Conservation (phyloP, 805 yeast genomes). For the Metschnikowia corniflorae region DNA sequence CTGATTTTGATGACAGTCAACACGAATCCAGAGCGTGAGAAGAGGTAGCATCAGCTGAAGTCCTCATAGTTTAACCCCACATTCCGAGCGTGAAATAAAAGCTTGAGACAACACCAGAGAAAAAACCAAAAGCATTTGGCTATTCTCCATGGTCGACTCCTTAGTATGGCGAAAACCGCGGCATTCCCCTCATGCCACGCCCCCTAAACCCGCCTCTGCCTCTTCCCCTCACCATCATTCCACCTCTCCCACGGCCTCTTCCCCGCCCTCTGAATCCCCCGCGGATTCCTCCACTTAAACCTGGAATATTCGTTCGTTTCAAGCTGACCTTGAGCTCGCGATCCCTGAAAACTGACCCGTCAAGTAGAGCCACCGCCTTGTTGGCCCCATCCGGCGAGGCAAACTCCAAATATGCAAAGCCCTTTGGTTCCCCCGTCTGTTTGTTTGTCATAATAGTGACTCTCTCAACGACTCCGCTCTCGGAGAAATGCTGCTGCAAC, state of each 20-base stretch:
- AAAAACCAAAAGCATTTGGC: too few relatives aligned
- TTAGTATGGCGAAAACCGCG: slow-evolving; percentile 13
- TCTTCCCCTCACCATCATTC: slow-evolving; percentile 8
- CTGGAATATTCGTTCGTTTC: slow-evolving; percentile 81
- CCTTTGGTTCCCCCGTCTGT: slow-evolving; percentile 77
- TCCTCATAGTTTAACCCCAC: too few relatives aligned
- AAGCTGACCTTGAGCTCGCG: slow-evolving; percentile 70
- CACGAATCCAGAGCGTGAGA: too few relatives aligned
- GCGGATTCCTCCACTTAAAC: slow-evolving; percentile 39
- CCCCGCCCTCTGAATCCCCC: slow-evolving; percentile 38
- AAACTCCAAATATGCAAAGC: slow-evolving; percentile 84
- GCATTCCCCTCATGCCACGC: slow-evolving; percentile 12
- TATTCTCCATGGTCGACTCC: too few relatives aligned
- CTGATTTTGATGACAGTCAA: too few relatives aligned
- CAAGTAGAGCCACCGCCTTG: slow-evolving; percentile 56
- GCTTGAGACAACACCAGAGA: too few relatives aligned
- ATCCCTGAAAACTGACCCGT: slow-evolving; percentile 65
- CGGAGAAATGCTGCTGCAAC: slow-evolving; percentile 66
- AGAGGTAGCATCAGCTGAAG: too few relatives aligned
- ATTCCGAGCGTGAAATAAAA: too few relatives aligned
- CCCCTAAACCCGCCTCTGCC: slow-evolving; percentile 14
- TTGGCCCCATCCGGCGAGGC: slow-evolving; percentile 62
- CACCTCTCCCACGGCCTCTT: slow-evolving; percentile 15
- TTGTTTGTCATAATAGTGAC: slow-evolving; percentile 75
- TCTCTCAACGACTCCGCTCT: slow-evolving; percentile 71